Percentiles rank a stretch among this genome's conserved stretches.
Conservation (phyloP, 805 yeast genomes). For the Nakazawaea populi region DNA sequence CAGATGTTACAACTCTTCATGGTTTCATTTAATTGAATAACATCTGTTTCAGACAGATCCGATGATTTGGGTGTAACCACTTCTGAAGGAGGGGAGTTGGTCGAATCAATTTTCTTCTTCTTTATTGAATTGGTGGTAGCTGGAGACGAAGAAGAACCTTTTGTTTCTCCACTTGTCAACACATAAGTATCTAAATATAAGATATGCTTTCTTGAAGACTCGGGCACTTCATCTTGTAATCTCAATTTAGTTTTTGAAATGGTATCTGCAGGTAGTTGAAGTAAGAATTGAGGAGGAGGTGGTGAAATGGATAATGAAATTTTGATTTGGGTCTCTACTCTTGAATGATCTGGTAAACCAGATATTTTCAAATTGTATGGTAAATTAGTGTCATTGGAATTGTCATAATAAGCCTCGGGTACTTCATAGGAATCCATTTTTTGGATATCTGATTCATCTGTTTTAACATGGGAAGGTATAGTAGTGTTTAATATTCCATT, state of each 20-base stretch:
- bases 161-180: slow-evolving; percentile 38
- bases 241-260: slow-evolving; percentile 84
- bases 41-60: background rate
- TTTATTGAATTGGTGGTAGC: background rate
- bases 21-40: slow-evolving; percentile 2
- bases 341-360: slow-evolving; percentile 71
- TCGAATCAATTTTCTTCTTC: background rate
- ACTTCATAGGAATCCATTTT: slow-evolving; percentile 12
- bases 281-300: slow-evolving; percentile 63
- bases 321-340: slow-evolving; percentile 96
- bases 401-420: slow-evolving; percentile 23
- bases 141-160: background rate
- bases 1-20: slow-evolving; percentile 66
- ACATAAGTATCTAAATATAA: slow-evolving; percentile 75
- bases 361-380: slow-evolving; percentile 47
- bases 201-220: slow-evolving; percentile 44
- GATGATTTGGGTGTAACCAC: background rate
- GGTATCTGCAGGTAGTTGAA: slow-evolving; percentile 83
- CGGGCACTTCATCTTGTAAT: slow-evolving; percentile 43
- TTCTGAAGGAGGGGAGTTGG: slow-evolving; percentile 4
- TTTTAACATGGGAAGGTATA: background rate
- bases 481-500: background rate
- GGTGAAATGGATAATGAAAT: slow-evolving; percentile 64
- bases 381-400: slow-evolving; percentile 20
- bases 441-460: background rate